Base-by-base conservation (phyloP, 371 early-diverging fungal genomes). In the Parasitella parasitica region DNA sequence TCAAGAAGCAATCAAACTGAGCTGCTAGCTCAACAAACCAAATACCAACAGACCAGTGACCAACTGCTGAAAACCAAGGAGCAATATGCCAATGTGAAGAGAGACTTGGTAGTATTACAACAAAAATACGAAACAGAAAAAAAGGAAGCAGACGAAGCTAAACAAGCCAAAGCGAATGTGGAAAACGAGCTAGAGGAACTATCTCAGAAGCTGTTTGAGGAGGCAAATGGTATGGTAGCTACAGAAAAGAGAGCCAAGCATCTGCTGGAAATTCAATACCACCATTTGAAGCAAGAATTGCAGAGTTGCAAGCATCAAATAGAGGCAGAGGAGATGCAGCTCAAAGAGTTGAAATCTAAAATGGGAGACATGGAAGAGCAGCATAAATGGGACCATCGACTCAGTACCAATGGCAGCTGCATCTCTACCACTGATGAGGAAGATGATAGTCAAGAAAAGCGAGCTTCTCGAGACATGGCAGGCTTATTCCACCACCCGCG, bases 171-270 rank as follows among this genome's bases (percentile, higher is more conserved):
- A 55, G 83, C 84, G 50, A 80, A 84, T 54, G 85, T 94, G 4
- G 93, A 94, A 64, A 88, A 86, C 20, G 96, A 96, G 71, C 76
- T 96, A 20, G 96, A 94, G 64, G 95, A 93, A 24, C 72, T 95
- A 36, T 93, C 92, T 22, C 84, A 87, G 48, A 81, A 77, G 50
- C 75, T 96, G 37, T 95, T 96, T 76, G 93, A 94, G 61, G 91
- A 94, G 64, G 96, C 96, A 3, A 95, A 96, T 64, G 78, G 72
- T 0, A 86, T 96, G 88, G 96, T 96, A 6, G 89, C 94, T 0
- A 73, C 83, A 5, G 95, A 94, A 64, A 86, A 88, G 36, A 71
- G 84, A 51, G 81, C 76, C 24, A 69, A 80, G 51, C 71, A 80
- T 63, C 72, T 76, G 43, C 66, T 80, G 1, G 78, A 86, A 54